Evolutionary conservation across 176 grass and related monocot genomes (phyloP).

Genomic region (Zea mays): DNA sequence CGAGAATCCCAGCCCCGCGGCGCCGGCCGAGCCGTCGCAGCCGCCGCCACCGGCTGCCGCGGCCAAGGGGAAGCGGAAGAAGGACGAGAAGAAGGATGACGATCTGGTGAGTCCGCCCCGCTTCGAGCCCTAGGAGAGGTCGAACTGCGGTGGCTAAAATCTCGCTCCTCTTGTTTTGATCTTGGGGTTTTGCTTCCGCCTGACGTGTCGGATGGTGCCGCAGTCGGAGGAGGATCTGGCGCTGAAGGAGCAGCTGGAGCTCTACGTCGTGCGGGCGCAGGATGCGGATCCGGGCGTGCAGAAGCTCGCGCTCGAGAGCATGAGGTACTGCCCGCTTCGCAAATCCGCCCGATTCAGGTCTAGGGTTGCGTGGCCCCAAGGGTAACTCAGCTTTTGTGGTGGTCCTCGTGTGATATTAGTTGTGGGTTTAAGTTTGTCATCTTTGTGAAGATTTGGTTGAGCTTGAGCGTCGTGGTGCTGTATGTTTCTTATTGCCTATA

Average conservation of each 20-base stretch:
- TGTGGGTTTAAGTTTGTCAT: neutral
- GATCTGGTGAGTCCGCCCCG: slow-evolving; percentile 55
- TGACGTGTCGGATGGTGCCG: slow-evolving; percentile 19
- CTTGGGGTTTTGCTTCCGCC: neutral
- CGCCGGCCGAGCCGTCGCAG: slow-evolving; percentile 38
- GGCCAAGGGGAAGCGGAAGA: slow-evolving; percentile 56
- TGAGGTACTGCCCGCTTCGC: slow-evolving; percentile 53
- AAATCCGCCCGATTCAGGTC: neutral
- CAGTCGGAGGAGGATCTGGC: slow-evolving; percentile 97
- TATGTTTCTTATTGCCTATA: neutral
- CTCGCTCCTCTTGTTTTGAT: slow-evolving; percentile 13
- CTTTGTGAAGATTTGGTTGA: neutral
- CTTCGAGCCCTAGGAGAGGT: neutral
- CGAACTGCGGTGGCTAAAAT: neutral
- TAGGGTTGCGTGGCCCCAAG: neutral
- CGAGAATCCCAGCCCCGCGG: slow-evolving; percentile 38
- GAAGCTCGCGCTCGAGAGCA: slow-evolving; percentile 90
- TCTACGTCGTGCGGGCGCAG: slow-evolving; percentile 80
- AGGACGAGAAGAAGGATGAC: slow-evolving; percentile 80
- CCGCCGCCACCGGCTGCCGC: slow-evolving; percentile 28
- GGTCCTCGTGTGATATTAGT: neutral
- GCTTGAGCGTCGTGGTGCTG: neutral
- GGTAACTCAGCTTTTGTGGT: neutral
- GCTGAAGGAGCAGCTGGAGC: slow-evolving; percentile 87
- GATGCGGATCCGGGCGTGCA: slow-evolving; percentile 79